phyloP scores from a whole-genome alignment of 129 eudicot genomes.

The Lactuca saligna region DNA sequence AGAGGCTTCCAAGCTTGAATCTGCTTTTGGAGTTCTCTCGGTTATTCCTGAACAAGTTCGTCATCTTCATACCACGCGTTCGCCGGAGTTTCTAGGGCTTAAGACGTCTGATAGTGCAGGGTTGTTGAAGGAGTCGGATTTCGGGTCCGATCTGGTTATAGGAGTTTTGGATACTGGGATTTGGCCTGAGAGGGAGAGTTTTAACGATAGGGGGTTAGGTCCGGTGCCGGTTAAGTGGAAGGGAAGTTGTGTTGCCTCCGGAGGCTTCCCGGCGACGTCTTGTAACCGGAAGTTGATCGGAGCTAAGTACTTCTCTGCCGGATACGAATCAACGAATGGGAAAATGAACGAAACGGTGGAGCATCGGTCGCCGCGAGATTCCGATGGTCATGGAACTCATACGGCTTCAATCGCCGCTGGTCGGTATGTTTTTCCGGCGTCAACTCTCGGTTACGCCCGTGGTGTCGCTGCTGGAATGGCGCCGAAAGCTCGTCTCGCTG shows the following conservation, averaged over 20 bases:
- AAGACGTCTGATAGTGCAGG: constrained; percentile 58
- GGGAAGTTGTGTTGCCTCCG: constrained; percentile 50
- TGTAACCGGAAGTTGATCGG: constrained; percentile 87
- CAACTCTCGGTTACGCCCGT: constrained; percentile 79
- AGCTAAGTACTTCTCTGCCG: constrained; percentile 59
- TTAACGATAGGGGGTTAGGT: constrained; percentile 56
- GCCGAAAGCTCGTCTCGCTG: constrained; percentile 87
- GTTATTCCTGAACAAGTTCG: constrained; percentile 85
- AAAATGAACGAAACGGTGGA: constrained; percentile 72
- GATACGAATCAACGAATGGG: constrained; percentile 81
- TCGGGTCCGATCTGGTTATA: constrained; percentile 86
- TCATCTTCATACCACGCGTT: constrained; percentile 75
- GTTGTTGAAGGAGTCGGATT: constrained; percentile 65
- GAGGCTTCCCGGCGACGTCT: constrained; percentile 38
- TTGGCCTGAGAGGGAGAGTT: constrained; percentile 88
- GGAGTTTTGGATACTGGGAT: constrained; percentile 92
- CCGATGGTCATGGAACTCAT: constrained; percentile 96
- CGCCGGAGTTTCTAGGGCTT: constrained; percentile 81
- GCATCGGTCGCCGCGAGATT: constrained; percentile 71
- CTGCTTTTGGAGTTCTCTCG: constrained; percentile 37
- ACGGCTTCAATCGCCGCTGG: constrained; percentile 97
- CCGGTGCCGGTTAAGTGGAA: constrained; percentile 79
- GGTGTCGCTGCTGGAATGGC: constrained; percentile 99
- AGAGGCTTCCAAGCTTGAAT: constrained; percentile 49
- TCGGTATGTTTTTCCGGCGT: constrained; percentile 81